A percentile compares a stretch with the other conserved stretches of the same genome.
These are phyloP conservation scores for Stephania cephalantha DNA, from an alignment of 164 flowering plant species.

Conservation along the genomic window DNA sequence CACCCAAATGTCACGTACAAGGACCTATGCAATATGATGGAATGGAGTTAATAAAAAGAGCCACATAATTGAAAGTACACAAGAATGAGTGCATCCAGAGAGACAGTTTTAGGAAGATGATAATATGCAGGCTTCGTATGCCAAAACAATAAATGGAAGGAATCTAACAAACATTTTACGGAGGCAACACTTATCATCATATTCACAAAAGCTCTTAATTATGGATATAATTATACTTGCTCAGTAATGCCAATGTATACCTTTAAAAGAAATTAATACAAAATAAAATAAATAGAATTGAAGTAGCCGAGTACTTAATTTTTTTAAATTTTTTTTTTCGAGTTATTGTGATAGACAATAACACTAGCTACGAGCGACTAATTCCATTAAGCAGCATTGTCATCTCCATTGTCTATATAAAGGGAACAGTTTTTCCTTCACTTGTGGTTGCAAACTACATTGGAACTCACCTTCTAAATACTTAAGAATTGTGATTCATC, in stretches of 20 bases:
- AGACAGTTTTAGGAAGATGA: neutral
- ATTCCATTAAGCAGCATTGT: neutral
- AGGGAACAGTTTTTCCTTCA: neutral
- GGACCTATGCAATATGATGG: slow-evolving; percentile 37
- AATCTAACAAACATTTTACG: neutral
- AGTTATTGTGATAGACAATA: too few relatives aligned
- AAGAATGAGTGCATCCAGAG: neutral
- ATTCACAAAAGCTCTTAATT: neutral
- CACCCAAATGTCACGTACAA: slow-evolving; percentile 93
- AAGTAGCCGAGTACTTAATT: neutral
- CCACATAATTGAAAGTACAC: neutral
- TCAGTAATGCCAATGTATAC: neutral
- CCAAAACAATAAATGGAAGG: neutral
- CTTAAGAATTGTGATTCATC: neutral
- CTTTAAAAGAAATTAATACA: neutral
- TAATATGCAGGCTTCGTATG: neutral
- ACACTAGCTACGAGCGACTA: neutral
- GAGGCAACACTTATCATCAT: neutral
- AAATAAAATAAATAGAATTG: neutral
- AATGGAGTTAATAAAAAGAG: neutral
- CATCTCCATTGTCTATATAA: neutral
- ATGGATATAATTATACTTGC: neutral
- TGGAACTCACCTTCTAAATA: neutral
- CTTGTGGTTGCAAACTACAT: neutral
- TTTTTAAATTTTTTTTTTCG: too few relatives aligned